Evolutionary conservation across 2,329 filamentous ascomycete species (phyloP).

Genomic region (Teratosphaeria viscida): DNA sequence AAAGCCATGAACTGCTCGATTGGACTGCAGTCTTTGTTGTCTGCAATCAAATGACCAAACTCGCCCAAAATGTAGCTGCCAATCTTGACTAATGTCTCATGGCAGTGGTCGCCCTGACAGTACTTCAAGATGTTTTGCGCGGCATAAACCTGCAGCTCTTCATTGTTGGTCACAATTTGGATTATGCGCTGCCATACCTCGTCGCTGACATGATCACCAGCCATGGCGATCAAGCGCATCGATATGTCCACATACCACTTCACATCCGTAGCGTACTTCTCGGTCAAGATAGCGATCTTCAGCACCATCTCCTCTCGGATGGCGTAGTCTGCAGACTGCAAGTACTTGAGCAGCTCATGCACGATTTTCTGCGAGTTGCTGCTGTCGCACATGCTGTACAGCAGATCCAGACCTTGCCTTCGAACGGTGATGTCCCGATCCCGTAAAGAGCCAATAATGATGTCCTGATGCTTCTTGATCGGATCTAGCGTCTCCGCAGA

Average conservation of each 20-base stretch:
- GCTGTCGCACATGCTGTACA: slow-evolving; percentile 99
- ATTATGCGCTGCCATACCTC: slow-evolving; percentile 99
- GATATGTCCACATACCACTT: slow-evolving; percentile 99
- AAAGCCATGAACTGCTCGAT: slow-evolving; percentile 95
- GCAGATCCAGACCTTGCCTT: slow-evolving; percentile 83
- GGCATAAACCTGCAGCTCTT: slow-evolving; percentile 93
- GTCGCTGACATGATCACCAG: slow-evolving; percentile 95
- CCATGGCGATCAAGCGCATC: slow-evolving; percentile 85
- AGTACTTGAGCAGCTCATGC: slow-evolving; percentile 81
- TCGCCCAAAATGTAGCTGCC: slow-evolving; percentile 92
- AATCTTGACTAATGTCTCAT: slow-evolving; percentile 96
- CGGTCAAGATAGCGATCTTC: slow-evolving; percentile 95
- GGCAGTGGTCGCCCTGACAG: slow-evolving; percentile 83
- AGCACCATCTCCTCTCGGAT: slow-evolving; percentile 99
- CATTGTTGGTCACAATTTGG: slow-evolving; percentile 98
- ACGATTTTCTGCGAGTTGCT: slow-evolving; percentile 92
- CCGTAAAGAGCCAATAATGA: slow-evolving; percentile 87
- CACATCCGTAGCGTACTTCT: slow-evolving; percentile 96
- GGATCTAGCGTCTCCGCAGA: slow-evolving; percentile 88
- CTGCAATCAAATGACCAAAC: slow-evolving; percentile 92
- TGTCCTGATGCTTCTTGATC: slow-evolving; percentile 95
- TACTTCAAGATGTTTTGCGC: slow-evolving; percentile 89
- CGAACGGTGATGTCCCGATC: slow-evolving; percentile 96
- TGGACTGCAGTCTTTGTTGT: slow-evolving; percentile 82
- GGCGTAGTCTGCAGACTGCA: slow-evolving; percentile 93